Evolutionary conservation across 176 grass and related monocot genomes (phyloP), one percentile per base, ranked within the genome.

Genomic region (Raddia distichophylla): DNA sequence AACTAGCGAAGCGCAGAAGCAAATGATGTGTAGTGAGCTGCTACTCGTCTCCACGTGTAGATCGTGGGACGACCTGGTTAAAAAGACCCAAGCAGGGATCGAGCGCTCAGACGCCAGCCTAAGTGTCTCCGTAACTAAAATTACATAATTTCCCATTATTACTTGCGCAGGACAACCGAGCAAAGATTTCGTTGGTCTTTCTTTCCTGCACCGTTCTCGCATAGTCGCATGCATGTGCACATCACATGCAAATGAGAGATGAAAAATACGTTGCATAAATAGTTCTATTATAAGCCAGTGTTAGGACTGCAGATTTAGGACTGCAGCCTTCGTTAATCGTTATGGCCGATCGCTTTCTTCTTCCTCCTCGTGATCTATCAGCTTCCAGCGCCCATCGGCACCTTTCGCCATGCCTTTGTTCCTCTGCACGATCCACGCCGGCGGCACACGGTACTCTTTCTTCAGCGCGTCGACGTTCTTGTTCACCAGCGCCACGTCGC

Each of bases 401-500:
- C 61, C 86, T 78, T 78, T 82, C 37, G 48, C 60, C 86, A 92
- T 88, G 66, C 74, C 59, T 15, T 61, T 86, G 48, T 88, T 80
- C 73, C 85, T 70, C 69, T 43, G 74, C 67, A 91, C 73, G 60
- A 67, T 57, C 86, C 90, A 88, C 10, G 73, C 43, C n/a, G 44
- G 51, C 7, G 90, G 86, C 18, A 88, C 78, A 22, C 68, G 64
- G 76, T 86, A 78, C 58, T 83, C 83, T 33, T 87, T 77, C 67
- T 89, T 92, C 43, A 89, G 67, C 10, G 86, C 73, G 77, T 83
- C 79, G 49, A 84, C 35, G 62, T 62, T 69, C 75, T 89, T 92
- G 51, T 92, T 92, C 43, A 80, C 86, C 57, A 92, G 78, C 17
- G 83, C 82, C n/a, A 92, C 17, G 81, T 92, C 86, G 12, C 90